Evolutionary conservation across 1,284 basidiomycete genomes (phyloP), one percentile per base, ranked within the genome.

Genomic region (Ganoderma lucidum): DNA sequence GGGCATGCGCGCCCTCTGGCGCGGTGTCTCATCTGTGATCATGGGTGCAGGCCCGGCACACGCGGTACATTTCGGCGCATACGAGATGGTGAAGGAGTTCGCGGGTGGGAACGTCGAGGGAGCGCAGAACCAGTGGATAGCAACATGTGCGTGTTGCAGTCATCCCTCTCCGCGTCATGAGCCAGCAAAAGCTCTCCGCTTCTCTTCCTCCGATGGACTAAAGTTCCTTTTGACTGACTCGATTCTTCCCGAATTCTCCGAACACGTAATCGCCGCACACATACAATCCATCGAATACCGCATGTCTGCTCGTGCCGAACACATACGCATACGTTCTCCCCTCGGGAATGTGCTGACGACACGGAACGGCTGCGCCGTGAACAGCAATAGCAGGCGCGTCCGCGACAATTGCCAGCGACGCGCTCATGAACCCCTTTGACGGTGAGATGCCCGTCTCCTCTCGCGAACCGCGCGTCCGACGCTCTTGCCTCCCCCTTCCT

Each of bases 341-440:
- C 17, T 3, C 53, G 19, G 19, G 58, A 41, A 41, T 68, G 30
- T 30, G 8, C 14, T 62, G 23, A 28, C 41, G 28, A 62, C 17
- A 6, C 35, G 30, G 17, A 59, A 23, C n/a, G 32, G 19, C 35
- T 59, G 35, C 62, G 62, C 62, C 62, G 32, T n/a, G 44, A 55
- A 56, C 70, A 93, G 97, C 97, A 23, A 78, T 97, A 35, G 98
- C 98, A 37, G 98, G 98, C 74, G 97, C 96, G 65, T 90, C 93
- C 1, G 98, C 98, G 0, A 99, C 97, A 28, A 94, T 98, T 75
- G 94, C 96, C 2, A 94, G 94, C 68, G 98, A 99, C 83, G 97
- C 97, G 9, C 86, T 99, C 70, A 99, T 99, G 98, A 99, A 99
- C 82, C 98, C 98, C 3, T 99, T 99, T 79, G 98, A 99, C 83